Evolutionary conservation across 176 grass and related monocot genomes (phyloP).

Genomic region (Carex parvula): DNA sequence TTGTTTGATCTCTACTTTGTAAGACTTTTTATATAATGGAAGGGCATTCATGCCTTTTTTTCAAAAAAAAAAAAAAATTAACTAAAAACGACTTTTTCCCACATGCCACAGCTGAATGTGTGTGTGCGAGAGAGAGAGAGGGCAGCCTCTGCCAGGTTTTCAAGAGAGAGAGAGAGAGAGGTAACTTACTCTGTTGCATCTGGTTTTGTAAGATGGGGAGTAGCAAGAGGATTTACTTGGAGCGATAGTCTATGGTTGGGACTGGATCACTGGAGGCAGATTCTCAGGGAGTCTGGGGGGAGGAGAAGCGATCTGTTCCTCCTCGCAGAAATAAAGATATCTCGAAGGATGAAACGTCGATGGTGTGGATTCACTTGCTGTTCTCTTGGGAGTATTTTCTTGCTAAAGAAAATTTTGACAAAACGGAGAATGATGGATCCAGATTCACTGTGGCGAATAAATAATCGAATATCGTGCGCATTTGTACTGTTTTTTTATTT

Average conservation of each 20-base stretch:
- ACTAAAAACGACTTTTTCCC: not conserved
- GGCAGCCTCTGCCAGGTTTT: no score
- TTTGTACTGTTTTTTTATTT: not conserved
- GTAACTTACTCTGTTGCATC: conserved; percentile 23
- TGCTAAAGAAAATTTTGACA: not conserved
- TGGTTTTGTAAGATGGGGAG: not conserved
- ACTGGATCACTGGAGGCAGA: not conserved
- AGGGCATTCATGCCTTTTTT: no score
- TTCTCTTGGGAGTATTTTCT: not conserved
- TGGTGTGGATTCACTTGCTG: not conserved
- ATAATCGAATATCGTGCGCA: not conserved
- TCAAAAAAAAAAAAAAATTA: not conserved
- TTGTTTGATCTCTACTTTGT: no score
- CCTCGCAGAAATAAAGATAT: no score
- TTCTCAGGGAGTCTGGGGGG: not conserved
- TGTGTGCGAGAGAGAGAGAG: not conserved
- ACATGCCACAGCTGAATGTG: not conserved
- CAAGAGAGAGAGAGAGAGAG: not conserved
- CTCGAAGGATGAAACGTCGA: not conserved
- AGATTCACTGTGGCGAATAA: no score
- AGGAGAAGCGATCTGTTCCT: not conserved
- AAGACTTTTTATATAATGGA: no score
- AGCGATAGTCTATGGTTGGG: no score
- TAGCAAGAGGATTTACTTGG: not conserved
- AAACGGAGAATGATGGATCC: not conserved